A percentile compares a stretch with the other conserved stretches of the same genome.
These are phyloP conservation scores for Pseudocercospora eumusae DNA, from an alignment of 2,329 filamentous ascomycete species.

Conservation along the genomic window DNA sequence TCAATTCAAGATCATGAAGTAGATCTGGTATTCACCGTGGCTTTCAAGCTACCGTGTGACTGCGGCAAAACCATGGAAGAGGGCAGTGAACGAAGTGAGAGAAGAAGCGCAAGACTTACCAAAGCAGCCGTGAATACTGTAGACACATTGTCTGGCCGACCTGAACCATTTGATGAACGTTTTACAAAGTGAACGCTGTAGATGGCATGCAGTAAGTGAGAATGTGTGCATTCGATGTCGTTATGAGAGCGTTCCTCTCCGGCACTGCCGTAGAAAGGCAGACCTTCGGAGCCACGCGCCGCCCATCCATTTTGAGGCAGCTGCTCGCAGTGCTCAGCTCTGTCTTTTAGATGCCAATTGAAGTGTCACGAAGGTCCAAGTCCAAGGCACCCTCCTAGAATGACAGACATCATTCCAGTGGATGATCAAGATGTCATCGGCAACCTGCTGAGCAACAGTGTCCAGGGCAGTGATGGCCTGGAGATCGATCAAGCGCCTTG, in stretches of 20 bases:
- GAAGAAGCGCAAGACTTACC: neutral
- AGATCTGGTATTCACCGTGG: conserved; percentile 3
- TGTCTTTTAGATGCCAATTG: neutral
- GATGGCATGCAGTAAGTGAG: neutral
- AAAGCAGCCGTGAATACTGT: neutral
- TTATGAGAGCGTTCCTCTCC: neutral
- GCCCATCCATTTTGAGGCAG: neutral
- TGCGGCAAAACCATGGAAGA: neutral
- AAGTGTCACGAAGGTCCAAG: neutral
- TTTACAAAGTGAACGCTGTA: neutral
- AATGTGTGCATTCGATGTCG: neutral
- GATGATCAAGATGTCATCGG: neutral
- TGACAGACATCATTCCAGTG: neutral
- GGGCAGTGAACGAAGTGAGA: neutral
- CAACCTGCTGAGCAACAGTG: no score
- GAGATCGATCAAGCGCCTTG: no score
- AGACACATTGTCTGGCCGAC: neutral
- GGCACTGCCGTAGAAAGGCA: neutral
- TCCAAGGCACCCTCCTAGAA: neutral
- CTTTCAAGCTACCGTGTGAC: neutral
- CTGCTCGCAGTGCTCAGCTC: neutral
- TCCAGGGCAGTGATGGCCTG: no score
- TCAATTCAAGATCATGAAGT: neutral
- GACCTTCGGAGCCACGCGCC: neutral
- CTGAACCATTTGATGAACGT: neutral